phyloP scores from a whole-genome alignment of 2,329 filamentous ascomycete species.

The Lecanicillium sp. region DNA sequence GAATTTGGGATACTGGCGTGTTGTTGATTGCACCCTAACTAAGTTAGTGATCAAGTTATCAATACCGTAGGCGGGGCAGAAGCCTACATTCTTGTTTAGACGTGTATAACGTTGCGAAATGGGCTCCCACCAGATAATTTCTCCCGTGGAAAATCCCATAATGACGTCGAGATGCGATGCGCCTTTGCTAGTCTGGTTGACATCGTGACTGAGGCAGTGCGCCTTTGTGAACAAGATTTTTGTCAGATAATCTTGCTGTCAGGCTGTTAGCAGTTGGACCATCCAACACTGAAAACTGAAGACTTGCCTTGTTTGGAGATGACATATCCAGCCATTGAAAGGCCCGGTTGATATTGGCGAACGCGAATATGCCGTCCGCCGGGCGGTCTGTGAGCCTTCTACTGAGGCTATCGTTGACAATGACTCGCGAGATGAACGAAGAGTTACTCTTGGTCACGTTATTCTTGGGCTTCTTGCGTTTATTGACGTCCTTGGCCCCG shows the following conservation, averaged over 20 bases:
- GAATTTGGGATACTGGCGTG: conserved; percentile 77
- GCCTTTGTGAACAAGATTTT: conserved; percentile 97
- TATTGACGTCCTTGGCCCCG: conserved; percentile 63
- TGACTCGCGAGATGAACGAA: conserved; percentile 94
- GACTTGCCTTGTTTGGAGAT: conserved; percentile 56
- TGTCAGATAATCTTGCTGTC: conserved; percentile 75
- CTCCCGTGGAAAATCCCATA: conserved; percentile 92
- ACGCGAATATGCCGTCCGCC: conserved; percentile 74
- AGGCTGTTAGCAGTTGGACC: neutral
- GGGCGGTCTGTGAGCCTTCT: conserved; percentile 76
- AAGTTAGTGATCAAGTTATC: conserved; percentile 1
- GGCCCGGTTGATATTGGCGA: conserved; percentile 91
- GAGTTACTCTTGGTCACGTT: conserved; percentile 98
- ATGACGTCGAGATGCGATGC: conserved; percentile 77
- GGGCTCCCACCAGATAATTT: conserved; percentile 98
- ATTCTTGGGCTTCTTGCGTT: conserved; percentile 91
- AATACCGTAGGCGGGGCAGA: neutral
- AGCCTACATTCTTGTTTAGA: conserved; percentile 81
- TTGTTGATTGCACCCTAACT: conserved; percentile 75
- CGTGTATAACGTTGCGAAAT: conserved; percentile 92
- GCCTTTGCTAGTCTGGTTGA: conserved; percentile 76
- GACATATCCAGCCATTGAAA: conserved; percentile 94
- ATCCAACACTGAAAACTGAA: neutral
- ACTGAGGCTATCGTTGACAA: conserved; percentile 72
- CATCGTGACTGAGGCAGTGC: conserved; percentile 88